Evolutionary conservation across 768 basidiomycete species (phyloP).

Genomic region (Fibroporia radiculosa): DNA sequence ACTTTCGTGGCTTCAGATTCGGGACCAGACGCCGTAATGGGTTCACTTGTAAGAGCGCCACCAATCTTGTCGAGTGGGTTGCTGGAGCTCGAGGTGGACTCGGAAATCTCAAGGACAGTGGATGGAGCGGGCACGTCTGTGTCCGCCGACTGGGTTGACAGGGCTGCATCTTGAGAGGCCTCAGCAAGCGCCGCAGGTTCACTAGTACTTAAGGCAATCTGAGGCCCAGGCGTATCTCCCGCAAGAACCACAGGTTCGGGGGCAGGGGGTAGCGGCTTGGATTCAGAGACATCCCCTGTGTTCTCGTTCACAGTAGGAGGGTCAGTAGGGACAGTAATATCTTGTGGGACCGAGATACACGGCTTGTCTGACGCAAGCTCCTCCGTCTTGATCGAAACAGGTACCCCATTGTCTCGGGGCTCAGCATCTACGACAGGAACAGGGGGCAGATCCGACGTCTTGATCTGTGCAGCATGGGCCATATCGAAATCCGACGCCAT

Average conservation of each 20-base stretch:
- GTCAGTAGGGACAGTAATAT: constrained; percentile 1
- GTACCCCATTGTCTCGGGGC: not conserved
- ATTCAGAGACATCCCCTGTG: constrained; percentile 2
- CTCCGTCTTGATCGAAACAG: constrained; percentile 9
- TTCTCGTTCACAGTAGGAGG: constrained; percentile 4
- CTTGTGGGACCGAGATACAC: not conserved
- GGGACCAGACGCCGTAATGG: no score
- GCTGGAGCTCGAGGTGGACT: no score
- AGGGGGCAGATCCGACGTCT: not conserved
- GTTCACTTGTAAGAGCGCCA: no score
- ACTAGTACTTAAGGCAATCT: constrained; percentile 23
- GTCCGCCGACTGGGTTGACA: not conserved
- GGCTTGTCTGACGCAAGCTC: constrained; percentile 4
- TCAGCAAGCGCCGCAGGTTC: constrained; percentile 21
- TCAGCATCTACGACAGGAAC: constrained; percentile 2
- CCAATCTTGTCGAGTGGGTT: no score
- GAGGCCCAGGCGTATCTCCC: constrained; percentile 22
- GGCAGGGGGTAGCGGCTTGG: constrained; percentile 20
- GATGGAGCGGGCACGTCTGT: not conserved
- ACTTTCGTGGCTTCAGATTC: no score
- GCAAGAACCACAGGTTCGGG: constrained; percentile 23
- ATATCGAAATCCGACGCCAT: no score
- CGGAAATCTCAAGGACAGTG: not conserved
- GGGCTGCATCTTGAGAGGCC: not conserved
- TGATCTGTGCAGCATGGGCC: not conserved